Evolutionary conservation across 1,139 yeast genomes (phyloP), one percentile per base, ranked within the genome.

Genomic region (Pichia sp.): DNA sequence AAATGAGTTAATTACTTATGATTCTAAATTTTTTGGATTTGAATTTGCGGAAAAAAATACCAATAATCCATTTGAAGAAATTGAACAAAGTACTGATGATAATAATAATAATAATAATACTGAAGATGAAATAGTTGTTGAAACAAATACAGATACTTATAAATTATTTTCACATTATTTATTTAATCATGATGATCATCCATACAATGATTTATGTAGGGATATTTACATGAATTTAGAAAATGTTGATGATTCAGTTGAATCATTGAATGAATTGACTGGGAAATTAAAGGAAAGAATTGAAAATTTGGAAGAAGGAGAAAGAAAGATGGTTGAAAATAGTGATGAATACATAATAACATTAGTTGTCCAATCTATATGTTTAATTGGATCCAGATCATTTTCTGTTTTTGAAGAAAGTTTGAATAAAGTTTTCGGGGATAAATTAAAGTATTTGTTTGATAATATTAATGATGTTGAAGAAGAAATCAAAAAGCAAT

Each of bases 341-440:
- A 48, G 75, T 50, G 66, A 72, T 50, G 61, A 72, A 49, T 65
- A 80, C 46, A 59, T 78, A 31, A 68, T 82, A 32, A 76, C 82
- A 28, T 64, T 85, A 22, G 63, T 88, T 20, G 70, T 82, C 50
- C 89, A 86, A 55, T 71, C 84, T 0, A 71, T 87, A 42, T 84
- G 93, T 36, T 81, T 79, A 54, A 79, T 88, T 47, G 96, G 97
- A 21, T 82, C 87, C 35, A 75, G 97, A 57, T 88, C 97, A 0
- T 73, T 89, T 35, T 85, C 95, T 20, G 95, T 94, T 43, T 88
- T 88, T 31, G 62, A 59, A 39, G 60, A 59, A 10, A 60, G 63
- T n/a, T 60, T 62, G 11, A 42, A 59, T 15, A 60, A 58, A 35
- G 47, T 60, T 13, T 48, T 54, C 33, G 55, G 56, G 9, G 51